Evolutionary conservation across 2,329 filamentous ascomycete genomes (phyloP), one percentile per base, ranked within the genome.

Genomic region (Fusarium buharicum): DNA sequence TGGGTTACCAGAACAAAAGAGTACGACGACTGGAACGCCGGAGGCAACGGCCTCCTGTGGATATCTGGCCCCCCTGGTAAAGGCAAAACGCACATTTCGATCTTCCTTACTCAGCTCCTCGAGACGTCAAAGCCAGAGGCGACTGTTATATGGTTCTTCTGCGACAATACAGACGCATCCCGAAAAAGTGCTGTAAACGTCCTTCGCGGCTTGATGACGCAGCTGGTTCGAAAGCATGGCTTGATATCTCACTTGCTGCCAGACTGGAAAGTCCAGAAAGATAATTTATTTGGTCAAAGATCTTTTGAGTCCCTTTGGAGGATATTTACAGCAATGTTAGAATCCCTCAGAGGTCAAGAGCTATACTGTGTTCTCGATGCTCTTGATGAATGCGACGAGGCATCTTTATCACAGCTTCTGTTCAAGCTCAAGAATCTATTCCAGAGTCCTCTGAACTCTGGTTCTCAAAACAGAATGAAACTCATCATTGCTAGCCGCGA

Each of bases 71-170:
- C 44, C 1, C 55, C 59, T 9, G 60, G 60, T 0, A 59, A 62
- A 22, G 60, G 58, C 0, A 62, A 64, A 22, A 55, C 58, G 0
- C 27, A 49, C 9, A 44, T 64, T 2, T 61, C 58, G 2, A 52
- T 58, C 9, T 63, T 58, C 11, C 30, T 61, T 1, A 48, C 44
- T 0, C 28, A 49, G 11, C 30, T 61, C 0, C 18, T 58, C 0
- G 18, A 52, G 4, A 1, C 8, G 1, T 37, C 50, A 1, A 59
- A 33, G 9, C 11, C 22, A 1, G 34, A 49, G 0, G 28, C 28
- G 3, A 55, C 41, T 0, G 7, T 49, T 9, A 49, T 60, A 1
- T 62, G 22, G 14, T 59, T 60, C 46, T 60, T 60, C n/a, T 60
- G 50, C 11, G 46, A 62, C 5, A 52, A 56, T 22, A 55, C 55